phyloP scores from a whole-genome alignment of 805 yeast genomes.

The Scheffersomyces ergatensis region DNA sequence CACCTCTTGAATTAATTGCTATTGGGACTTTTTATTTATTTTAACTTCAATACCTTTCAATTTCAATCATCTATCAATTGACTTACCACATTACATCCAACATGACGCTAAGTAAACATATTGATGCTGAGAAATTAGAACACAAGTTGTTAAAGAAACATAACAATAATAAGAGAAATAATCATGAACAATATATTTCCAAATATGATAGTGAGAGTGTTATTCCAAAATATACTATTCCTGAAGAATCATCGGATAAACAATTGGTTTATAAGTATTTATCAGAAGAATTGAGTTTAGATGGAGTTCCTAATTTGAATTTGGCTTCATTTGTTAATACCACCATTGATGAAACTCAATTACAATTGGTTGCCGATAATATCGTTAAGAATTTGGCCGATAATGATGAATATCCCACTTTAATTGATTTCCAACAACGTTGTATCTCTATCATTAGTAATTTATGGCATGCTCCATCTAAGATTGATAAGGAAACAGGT shows the following conservation, averaged over 20 bases:
- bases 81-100: no score
- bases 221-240: slow-evolving; percentile 61
- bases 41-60: no score
- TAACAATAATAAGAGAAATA: slow-evolving; percentile 17
- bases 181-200: slow-evolving; percentile 29
- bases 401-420: slow-evolving; percentile 88
- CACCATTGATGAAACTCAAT: slow-evolving; percentile 41
- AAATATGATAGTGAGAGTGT: slow-evolving; percentile 25
- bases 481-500: slow-evolving; percentile 17
- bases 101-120: slow-evolving; percentile 46
- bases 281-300: slow-evolving; percentile 72
- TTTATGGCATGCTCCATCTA: slow-evolving; percentile 72
- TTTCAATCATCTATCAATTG: no score
- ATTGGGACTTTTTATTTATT: no score
- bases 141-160: slow-evolving; percentile 22
- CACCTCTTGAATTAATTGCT: no score
- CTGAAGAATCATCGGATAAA: slow-evolving; percentile 51
- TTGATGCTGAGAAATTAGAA: slow-evolving; percentile 44
- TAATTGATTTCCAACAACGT: slow-evolving; percentile 75
- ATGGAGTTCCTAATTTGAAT: slow-evolving; percentile 81
- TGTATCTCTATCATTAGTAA: slow-evolving; percentile 78
- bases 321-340: slow-evolving; percentile 91
- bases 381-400: slow-evolving; percentile 87
- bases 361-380: slow-evolving; percentile 61
- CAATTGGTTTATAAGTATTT: slow-evolving; percentile 59